Conservation (phyloP, 805 yeast genomes). For the Lachancea sp. region DNA sequence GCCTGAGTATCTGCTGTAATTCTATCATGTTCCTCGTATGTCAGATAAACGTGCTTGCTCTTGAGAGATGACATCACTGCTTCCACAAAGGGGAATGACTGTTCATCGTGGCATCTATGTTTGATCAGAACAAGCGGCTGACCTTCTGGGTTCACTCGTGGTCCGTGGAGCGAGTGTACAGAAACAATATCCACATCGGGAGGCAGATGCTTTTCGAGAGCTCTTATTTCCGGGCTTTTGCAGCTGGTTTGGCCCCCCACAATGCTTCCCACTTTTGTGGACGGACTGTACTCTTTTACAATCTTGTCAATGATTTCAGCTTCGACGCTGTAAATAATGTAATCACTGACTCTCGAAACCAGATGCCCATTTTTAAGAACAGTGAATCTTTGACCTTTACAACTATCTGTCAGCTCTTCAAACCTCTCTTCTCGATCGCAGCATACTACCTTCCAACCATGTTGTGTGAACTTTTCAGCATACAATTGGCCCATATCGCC, state of each 20-base stretch:
- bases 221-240: slow-evolving; percentile 81
- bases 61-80: slow-evolving; percentile 62
- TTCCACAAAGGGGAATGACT: slow-evolving; percentile 55
- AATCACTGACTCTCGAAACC: slow-evolving; percentile 78
- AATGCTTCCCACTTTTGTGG: slow-evolving; percentile 78
- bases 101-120: slow-evolving; percentile 54
- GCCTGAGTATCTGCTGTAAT: slow-evolving; percentile 99
- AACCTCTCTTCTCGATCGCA: slow-evolving; percentile 73
- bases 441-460: slow-evolving; percentile 87
- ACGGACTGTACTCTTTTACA: slow-evolving; percentile 73
- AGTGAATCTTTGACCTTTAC: slow-evolving; percentile 40
- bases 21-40: slow-evolving; percentile 85
- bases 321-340: slow-evolving; percentile 84
- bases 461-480: slow-evolving; percentile 66
- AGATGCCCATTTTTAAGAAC: slow-evolving; percentile 73
- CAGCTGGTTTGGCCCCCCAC: slow-evolving; percentile 99
- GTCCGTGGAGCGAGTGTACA: slow-evolving; percentile 92
- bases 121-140: slow-evolving; percentile 87
- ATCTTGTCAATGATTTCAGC: slow-evolving; percentile 76
- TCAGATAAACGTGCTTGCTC: slow-evolving; percentile 67
- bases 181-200: slow-evolving; percentile 75
- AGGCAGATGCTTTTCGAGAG: slow-evolving; percentile 74
- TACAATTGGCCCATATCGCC: slow-evolving; percentile 96
- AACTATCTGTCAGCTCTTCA: slow-evolving; percentile 39
- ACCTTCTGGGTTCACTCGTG: slow-evolving; percentile 78